Base-by-base conservation (phyloP, 768 basidiomycete species). In the Cystobasidium tubakii region DNA sequence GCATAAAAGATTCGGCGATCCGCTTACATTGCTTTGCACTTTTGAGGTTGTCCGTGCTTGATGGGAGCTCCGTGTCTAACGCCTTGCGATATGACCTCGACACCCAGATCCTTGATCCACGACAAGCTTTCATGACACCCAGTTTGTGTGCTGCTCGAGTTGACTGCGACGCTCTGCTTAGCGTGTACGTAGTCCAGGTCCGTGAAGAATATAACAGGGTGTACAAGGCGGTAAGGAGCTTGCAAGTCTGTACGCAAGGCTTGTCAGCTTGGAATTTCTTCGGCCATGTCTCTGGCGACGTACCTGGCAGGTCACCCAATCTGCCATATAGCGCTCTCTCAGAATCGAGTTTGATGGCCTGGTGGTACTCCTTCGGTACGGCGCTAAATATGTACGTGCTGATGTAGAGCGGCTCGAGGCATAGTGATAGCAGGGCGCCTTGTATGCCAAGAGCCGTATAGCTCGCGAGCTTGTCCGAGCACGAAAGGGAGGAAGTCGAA, bases 381-480 rank as follows among this genome's bases (percentile, higher is more conserved):
- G 89, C 91, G 0, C 92, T 91, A 1, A 98, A 83, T 66, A 92
- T 82, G 21, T 97, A 81, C 29, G 80, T 78, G 53, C 82, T 81
- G 25, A 94, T 81, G 78, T 91, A 91, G 7, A 94, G 90, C 1
- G 76, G 76, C 17, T 77, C 46, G 87, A 82, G 75, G 85, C 83
- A 19, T 74, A 81, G 4, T 9, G 87, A 84, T 1, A 86, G 86
- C 62, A 96, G 82, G 0, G 90, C 88, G 1, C 95, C 94, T 79
- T 95, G 92, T 29, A 95, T 83, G 0, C 94, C 94, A 1, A 92
- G 83, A 0, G 89, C 85, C 69, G 85, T 87, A 92, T 93, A 98
- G 3, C 85, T 82, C 0, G 92, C 91, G 50, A 98, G 88, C 81
- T 98, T 98, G 80, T 98, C 94, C 76, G 90, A 91, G 82, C 94